phyloP scores from a whole-genome alignment of 2,329 filamentous ascomycete species.

The Botryotinia narcissicola region DNA sequence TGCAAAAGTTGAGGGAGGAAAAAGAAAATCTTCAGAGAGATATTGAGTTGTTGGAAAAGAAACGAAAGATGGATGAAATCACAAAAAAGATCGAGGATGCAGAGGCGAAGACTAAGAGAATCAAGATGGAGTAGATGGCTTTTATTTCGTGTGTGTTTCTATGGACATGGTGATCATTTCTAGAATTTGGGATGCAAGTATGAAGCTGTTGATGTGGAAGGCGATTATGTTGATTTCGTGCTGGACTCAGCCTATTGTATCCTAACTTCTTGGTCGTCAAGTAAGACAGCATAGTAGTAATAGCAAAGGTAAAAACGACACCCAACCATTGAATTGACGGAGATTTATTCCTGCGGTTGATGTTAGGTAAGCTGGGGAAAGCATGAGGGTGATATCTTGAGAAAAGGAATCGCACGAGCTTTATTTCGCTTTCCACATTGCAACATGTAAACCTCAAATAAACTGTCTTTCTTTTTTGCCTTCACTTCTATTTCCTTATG shows the following conservation, averaged over 20 bases:
- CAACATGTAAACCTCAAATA: background rate
- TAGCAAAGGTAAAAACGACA: no score
- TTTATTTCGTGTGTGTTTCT: background rate
- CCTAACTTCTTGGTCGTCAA: background rate
- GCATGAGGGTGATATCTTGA: background rate
- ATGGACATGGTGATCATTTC: no score
- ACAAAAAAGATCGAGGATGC: background rate
- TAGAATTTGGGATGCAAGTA: background rate
- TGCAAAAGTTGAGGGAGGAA: background rate
- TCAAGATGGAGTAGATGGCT: background rate
- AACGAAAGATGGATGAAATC: background rate
- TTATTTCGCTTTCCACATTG: background rate
- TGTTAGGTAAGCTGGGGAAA: no score
- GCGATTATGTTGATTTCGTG: background rate
- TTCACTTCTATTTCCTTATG: background rate
- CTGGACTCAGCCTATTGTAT: background rate
- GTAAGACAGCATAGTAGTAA: background rate
- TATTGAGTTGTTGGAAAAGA: background rate
- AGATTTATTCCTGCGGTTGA: no score
- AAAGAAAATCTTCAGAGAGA: background rate
- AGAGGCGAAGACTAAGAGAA: background rate
- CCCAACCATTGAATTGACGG: no score
- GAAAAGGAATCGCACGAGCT: fast-evolving
- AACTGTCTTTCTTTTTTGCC: background rate
- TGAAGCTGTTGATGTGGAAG: background rate